Evolutionary conservation across 129 eudicot genomes (phyloP), one percentile per base, ranked within the genome.

Genomic region (Cynara cardunculus): DNA sequence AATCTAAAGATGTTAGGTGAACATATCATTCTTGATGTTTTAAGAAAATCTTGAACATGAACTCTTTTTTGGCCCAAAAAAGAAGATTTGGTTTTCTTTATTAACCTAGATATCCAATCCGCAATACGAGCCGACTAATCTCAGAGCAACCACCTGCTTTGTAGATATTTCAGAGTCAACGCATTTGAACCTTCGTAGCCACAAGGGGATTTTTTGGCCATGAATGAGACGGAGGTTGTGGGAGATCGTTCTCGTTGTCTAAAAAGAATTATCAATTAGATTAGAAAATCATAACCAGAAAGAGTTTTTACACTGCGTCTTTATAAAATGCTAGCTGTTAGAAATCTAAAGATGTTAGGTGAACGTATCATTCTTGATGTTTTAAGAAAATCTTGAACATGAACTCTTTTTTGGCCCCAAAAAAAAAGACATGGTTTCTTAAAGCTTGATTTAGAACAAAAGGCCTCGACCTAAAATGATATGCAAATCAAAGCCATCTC

Each of bases 191-290:
- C n/a, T n/a, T n/a, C n/a, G n/a, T n/a, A n/a, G n/a, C n/a, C n/a
- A n/a, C n/a, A n/a, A n/a, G n/a, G n/a, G n/a, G n/a, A n/a, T n/a
- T n/a, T n/a, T n/a, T n/a, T 30, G 46, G 13, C 12, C 13, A 37
- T 37, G 46, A 37, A 34, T 34, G 39, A 87, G 41, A 88, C 76
- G 27, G 81, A 39, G 59, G 76, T 25, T 13, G 56, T n/a, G 85
- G 71, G 31, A 82, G 31, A 65, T 88, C 87, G 13, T 74, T 83
- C 62, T 85, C 87, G 69, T 83, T 89, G 18, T 83, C 86, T 11
- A 84, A 80, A 10, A 76, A 72, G 65, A 66, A 77, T 31, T 73
- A 39, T 8, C 70, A 77, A 9, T 69, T 69, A 56, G 39, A 62
- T 83, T 81, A 22, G 3, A 41, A 41, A 41, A 41, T 12, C 18